These are phyloP conservation scores for Daldinia vernicosa DNA, from an alignment of 495 filamentous ascomycete genomes.

Conservation along the genomic window DNA sequence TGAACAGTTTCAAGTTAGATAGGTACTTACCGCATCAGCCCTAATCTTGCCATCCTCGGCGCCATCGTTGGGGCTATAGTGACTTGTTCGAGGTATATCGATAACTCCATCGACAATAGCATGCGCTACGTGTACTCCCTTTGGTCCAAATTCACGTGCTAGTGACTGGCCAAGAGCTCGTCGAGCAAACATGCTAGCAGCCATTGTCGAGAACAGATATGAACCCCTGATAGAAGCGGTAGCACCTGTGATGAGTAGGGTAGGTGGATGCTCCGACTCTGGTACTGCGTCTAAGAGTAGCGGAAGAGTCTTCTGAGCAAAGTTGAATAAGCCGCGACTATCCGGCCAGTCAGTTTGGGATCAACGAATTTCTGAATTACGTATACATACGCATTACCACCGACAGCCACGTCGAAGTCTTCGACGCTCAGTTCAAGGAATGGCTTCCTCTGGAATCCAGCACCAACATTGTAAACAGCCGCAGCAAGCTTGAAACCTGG, in stretches of 20 bases:
- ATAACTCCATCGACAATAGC: slow-evolving; percentile 89
- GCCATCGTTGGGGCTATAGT: slow-evolving; percentile 63
- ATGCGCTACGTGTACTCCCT: slow-evolving; percentile 89
- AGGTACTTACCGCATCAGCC: slow-evolving; percentile 76
- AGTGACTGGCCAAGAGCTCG: slow-evolving; percentile 81
- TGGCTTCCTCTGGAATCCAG: slow-evolving; percentile 75
- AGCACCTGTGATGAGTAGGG: slow-evolving; percentile 88
- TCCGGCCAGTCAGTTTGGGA: not conserved
- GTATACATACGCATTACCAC: slow-evolving; percentile 67
- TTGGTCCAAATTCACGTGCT: slow-evolving; percentile 86
- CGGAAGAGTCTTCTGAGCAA: slow-evolving; percentile 77
- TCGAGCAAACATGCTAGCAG: slow-evolving; percentile 81
- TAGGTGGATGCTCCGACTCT: slow-evolving; percentile 68
- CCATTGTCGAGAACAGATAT: slow-evolving; percentile 75
- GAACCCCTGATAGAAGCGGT: slow-evolving; percentile 83
- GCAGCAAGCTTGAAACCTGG: slow-evolving; percentile 68
- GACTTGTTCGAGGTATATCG: slow-evolving; percentile 78
- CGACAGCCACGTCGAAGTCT: slow-evolving; percentile 67
- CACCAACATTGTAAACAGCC: slow-evolving; percentile 84
- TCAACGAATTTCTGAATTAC: not conserved
- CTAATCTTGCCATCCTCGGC: slow-evolving; percentile 76
- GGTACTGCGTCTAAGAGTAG: slow-evolving; percentile 68
- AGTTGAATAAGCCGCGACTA: slow-evolving; percentile 79
- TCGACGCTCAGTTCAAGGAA: slow-evolving; percentile 77
- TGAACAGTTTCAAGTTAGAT: not conserved